phyloP scores from a whole-genome alignment of 352 stramenopile species.

The Globisporangium heterothallicum region DNA sequence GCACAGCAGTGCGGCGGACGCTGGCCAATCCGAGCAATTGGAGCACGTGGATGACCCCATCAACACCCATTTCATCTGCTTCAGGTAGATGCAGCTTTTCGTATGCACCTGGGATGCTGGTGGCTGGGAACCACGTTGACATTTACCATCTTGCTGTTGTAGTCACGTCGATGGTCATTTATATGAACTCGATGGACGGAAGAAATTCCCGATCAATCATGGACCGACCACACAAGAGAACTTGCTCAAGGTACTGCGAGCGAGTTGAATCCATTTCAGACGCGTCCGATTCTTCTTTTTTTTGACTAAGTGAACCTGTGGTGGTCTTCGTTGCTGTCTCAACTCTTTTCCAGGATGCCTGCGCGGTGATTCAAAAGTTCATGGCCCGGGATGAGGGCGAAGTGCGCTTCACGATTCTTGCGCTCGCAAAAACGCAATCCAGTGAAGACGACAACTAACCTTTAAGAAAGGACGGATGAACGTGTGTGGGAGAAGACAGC shows the following conservation, averaged over 20 bases:
- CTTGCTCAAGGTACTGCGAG: constrained; percentile 83
- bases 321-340: background rate
- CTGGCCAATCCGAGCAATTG: constrained; percentile 89
- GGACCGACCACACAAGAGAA: constrained; percentile 80
- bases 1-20: constrained; percentile 87
- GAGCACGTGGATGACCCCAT: constrained; percentile 89
- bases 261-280: too few species aligned
- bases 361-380: constrained; percentile 88
- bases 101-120: background rate
- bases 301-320: background rate
- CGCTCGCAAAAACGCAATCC: constrained; percentile 71
- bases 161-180: constrained; percentile 87
- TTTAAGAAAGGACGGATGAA: too few species aligned
- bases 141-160: background rate
- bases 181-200: constrained; percentile 96
- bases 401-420: constrained; percentile 93
- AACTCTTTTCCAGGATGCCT: constrained; percentile 61
- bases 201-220: constrained; percentile 93
- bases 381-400: constrained; percentile 93
- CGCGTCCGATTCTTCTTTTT: too few species aligned
- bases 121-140: background rate
- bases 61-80: constrained; percentile 96
- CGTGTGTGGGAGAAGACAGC: too few species aligned
- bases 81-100: constrained; percentile 47
- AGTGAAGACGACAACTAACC: constrained; percentile 24